Evolutionary conservation across 129 eudicot species (phyloP).

Genomic region (Helichrysum umbraculigerum): DNA sequence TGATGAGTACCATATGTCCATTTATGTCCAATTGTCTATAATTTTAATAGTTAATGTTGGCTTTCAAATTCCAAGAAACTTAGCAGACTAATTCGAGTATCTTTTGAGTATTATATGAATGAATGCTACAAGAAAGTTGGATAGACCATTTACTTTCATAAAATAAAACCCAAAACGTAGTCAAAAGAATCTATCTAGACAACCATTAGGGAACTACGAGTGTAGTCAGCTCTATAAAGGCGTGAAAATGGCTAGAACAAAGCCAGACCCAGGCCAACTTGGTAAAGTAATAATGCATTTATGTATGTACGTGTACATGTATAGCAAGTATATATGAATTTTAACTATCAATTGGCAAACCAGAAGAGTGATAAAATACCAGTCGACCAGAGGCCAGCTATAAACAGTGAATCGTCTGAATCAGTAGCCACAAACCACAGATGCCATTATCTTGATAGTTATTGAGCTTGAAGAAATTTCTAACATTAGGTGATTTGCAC

Average conservation of each 20-base stretch:
- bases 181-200: neutral
- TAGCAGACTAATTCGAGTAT: no score
- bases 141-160: no score
- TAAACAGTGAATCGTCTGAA: slow-evolving; percentile 12
- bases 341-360: slow-evolving; percentile 7
- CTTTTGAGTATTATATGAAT: no score
- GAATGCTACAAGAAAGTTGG: no score
- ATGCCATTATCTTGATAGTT: slow-evolving; percentile 24
- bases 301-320: slow-evolving; percentile 19
- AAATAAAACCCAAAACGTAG: no score
- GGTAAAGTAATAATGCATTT: slow-evolving; percentile 11
- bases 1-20: no score
- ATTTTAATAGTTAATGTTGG: no score
- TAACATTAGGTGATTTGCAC: slow-evolving; percentile 1
- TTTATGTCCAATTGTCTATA: no score
- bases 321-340: slow-evolving; percentile 13
- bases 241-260: neutral
- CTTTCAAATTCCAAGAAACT: no score
- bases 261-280: slow-evolving; percentile 1
- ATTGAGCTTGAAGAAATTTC: slow-evolving; percentile 21
- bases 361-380: slow-evolving; percentile 13
- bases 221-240: slow-evolving; percentile 6
- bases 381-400: neutral
- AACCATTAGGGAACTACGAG: neutral
- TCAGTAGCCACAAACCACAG: slow-evolving; percentile 4